Percentiles rank a stretch among this genome's conserved stretches.
Conservation (phyloP, 2,329 filamentous ascomycete genomes). For the Ophiostoma novo-ulmi region DNA sequence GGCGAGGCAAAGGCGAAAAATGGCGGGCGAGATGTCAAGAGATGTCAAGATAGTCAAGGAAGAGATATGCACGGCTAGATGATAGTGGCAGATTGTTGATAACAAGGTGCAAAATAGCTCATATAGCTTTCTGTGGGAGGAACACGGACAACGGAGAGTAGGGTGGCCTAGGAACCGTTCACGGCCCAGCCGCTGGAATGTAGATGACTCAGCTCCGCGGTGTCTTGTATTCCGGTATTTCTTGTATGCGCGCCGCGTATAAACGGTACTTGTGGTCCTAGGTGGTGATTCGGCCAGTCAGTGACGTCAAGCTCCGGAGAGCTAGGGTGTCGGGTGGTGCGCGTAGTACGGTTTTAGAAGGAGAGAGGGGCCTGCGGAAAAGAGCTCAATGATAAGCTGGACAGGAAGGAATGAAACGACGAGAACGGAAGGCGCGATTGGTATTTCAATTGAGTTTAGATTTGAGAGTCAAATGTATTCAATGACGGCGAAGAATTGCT, state of each 20-base stretch:
- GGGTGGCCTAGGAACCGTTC: slow-evolving; percentile 7
- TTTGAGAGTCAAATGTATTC: neutral
- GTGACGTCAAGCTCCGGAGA: slow-evolving; percentile 12
- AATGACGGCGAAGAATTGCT: too few relatives aligned
- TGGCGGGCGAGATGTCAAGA: neutral
- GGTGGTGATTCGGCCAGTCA: neutral
- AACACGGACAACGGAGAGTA: neutral
- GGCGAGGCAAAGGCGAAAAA: neutral
- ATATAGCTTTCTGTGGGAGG: neutral
- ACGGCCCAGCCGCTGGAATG: slow-evolving; percentile 5
- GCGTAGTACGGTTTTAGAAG: neutral
- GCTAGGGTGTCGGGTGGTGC: neutral
- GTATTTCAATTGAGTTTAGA: neutral
- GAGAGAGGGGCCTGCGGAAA: neutral
- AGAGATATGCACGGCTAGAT: neutral
- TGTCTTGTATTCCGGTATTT: neutral
- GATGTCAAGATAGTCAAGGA: neutral
- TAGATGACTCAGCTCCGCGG: slow-evolving; percentile 7
- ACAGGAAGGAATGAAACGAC: neutral
- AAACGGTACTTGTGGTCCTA: neutral
- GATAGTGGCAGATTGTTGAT: neutral
- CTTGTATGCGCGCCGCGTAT: neutral
- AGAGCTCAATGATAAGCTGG: slow-evolving; percentile 5
- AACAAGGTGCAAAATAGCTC: slow-evolving; percentile 15
- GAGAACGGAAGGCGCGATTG: neutral